phyloP scores from a whole-genome alignment of 2,329 filamentous ascomycete genomes.

The Zarea fungicola region DNA sequence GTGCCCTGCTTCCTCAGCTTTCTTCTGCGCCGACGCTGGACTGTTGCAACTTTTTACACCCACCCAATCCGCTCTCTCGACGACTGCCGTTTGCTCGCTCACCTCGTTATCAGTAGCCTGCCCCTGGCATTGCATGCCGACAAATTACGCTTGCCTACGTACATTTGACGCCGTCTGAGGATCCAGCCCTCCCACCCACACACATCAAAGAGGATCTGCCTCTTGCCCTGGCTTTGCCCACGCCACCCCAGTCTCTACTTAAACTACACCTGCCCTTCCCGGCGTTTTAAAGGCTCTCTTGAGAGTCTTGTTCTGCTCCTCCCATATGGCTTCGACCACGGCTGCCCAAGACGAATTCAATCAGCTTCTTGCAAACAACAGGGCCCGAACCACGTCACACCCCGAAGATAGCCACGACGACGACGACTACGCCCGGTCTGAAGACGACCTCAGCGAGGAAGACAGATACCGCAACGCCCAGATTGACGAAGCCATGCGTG shows the following conservation, averaged over 20 bases:
- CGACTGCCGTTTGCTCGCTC: too few relatives aligned
- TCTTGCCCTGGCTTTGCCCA: neutral
- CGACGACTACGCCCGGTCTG: constrained; percentile 37
- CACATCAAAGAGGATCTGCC: too few relatives aligned
- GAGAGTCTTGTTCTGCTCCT: neutral
- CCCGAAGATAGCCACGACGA: constrained; percentile 54
- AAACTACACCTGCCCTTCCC: constrained; percentile 8
- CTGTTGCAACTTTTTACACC: neutral
- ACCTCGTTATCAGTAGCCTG: neutral
- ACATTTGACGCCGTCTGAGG: too few relatives aligned
- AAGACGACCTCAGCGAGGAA: constrained; percentile 54
- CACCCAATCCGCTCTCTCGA: neutral
- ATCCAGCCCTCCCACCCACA: too few relatives aligned
- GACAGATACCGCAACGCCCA: constrained; percentile 47
- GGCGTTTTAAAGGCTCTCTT: constrained; percentile 9
- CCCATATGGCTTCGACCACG: constrained; percentile 44
- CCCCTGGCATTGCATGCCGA: neutral
- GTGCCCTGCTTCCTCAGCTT: constrained; percentile 15
- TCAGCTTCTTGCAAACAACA: constrained; percentile 54
- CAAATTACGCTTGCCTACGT: neutral
- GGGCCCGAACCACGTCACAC: constrained; percentile 40
- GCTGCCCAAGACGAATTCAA: constrained; percentile 64
- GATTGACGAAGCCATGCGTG: constrained; percentile 62
- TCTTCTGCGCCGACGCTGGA: constrained; percentile 12
- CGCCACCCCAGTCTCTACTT: neutral